phyloP scores from a whole-genome alignment of 352 stramenopile genomes.

The Phytopythium sindhum region DNA sequence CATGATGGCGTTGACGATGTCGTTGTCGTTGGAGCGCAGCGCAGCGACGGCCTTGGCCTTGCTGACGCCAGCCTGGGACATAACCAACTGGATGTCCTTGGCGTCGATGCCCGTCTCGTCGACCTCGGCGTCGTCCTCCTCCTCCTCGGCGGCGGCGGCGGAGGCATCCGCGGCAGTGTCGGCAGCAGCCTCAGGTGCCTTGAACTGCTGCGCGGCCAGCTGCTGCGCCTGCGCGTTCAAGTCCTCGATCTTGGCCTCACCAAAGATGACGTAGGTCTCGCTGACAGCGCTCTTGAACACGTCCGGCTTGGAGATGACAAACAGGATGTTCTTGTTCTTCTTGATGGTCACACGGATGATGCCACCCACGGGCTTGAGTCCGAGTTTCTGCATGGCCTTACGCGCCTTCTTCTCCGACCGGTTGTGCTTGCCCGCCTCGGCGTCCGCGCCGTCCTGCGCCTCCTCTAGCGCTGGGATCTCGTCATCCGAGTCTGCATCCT shows the following conservation, averaged over 20 bases:
- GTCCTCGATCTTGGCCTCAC: constrained; percentile 98
- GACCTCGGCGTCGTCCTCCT: constrained; percentile 88
- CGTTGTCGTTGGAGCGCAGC: constrained; percentile 97
- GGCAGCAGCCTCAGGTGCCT: constrained; percentile 69
- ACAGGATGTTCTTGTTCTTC: constrained; percentile 96
- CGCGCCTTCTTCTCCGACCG: constrained; percentile 98
- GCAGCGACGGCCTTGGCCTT: constrained; percentile 95
- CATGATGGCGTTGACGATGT: constrained; percentile 99
- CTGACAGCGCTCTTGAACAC: constrained; percentile 96
- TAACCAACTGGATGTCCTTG: constrained; percentile 99
- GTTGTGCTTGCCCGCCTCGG: constrained; percentile 90
- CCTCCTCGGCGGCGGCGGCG: constrained; percentile 31
- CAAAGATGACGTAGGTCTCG: constrained; percentile 98
- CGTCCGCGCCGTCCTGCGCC: constrained; percentile 57
- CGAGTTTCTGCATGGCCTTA: constrained; percentile 99
- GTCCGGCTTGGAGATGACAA: constrained; percentile 98
- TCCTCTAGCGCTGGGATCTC: constrained; percentile 82
- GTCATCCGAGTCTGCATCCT: constrained; percentile 73
- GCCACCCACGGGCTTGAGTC: constrained; percentile 94
- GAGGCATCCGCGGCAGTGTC: constrained; percentile 23
- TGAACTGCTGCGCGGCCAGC: constrained; percentile 92
- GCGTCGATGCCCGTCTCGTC: constrained; percentile 96
- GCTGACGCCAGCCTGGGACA: constrained; percentile 92
- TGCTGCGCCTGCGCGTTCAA: constrained; percentile 85
- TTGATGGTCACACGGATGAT: constrained; percentile 98